These are phyloP conservation scores for Tilletiaria anomala DNA, from an alignment of 1,284 basidiomycete genomes.

Conservation along the genomic window DNA sequence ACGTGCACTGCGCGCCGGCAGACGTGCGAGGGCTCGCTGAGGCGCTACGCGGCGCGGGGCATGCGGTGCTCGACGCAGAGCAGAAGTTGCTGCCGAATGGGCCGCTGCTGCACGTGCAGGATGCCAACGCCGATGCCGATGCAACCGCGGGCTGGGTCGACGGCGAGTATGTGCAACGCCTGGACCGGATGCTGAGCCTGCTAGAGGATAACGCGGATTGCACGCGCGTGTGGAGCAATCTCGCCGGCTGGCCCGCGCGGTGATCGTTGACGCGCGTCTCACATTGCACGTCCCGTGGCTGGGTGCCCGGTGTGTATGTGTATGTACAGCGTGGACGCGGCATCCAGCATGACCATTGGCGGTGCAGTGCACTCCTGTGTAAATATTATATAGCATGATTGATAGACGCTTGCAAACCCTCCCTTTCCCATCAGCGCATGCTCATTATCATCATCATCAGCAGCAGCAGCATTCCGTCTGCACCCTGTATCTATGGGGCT, in stretches of 20 bases:
- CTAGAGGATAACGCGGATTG: constrained; percentile 9
- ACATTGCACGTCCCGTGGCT: too few species aligned
- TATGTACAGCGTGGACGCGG: too few species aligned
- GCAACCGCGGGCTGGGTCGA: constrained; percentile 2
- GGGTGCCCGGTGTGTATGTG: too few species aligned
- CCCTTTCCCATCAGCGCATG: too few species aligned
- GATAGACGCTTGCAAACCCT: too few species aligned
- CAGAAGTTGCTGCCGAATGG: constrained; percentile 2
- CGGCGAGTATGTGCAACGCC: constrained; percentile 3
- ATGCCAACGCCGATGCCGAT: not conserved
- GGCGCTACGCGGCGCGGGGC: not conserved
- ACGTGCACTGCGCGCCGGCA: constrained; percentile 4
- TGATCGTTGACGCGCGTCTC: too few species aligned
- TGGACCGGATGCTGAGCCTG: constrained; percentile 4
- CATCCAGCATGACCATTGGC: too few species aligned
- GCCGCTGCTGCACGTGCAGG: constrained; percentile 2
- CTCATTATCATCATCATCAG: too few species aligned
- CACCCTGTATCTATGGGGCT: too few species aligned
- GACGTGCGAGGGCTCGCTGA: constrained; percentile 2
- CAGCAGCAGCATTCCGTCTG: too few species aligned
- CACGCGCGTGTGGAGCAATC: constrained; percentile 5
- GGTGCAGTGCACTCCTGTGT: too few species aligned
- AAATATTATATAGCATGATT: too few species aligned
- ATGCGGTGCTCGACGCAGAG: constrained; percentile 2
- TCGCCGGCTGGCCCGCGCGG: constrained; percentile 6